Evolutionary conservation across 2,329 filamentous ascomycete genomes (phyloP), one percentile per base, ranked within the genome.

Genomic region (Rhinocladiella similis): DNA sequence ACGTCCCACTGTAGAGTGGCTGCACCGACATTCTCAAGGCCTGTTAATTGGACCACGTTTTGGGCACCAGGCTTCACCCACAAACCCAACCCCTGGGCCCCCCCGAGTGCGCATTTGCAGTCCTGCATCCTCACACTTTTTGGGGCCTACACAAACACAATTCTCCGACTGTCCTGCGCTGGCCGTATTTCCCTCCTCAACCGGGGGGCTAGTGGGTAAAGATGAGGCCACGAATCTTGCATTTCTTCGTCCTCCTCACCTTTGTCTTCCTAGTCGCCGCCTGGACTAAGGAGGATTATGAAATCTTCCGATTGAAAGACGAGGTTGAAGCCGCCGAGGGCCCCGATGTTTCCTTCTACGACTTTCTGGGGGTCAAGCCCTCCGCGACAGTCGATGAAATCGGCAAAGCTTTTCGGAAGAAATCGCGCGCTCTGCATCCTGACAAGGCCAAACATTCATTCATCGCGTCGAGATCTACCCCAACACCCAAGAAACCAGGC

Each of bases 281-380:
- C 46, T 96, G 91, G 90, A 85, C 84, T 55, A 94, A 94, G 75
- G 90, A 96, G 82, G 94, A 99, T 76, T 91, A 95, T 71, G 94
- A 99, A 77, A 97, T 99, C 77, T 99, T 99, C 79, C 89, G 91
- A 67, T 82, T 99, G 61, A 88, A 88, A 69, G 91, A 97, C 76
- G 94, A 97, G 72, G 83, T 99, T 54, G 77, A 83, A 59, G 76
- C 84, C 43, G 79, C 85, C 63, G 90, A 97, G 72, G 91, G 94
- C 56, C 68, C 80, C 50, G 87, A 89, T 61, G 82, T 90, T 58
- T 94, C 90, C 66, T 99, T 99, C 76, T 99, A 99, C 83, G 80
- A 95, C 70, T 94, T 96, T 75, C 80, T 99, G 61, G 91, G 88
- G 68, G 83, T 96, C 63, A 79, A 82, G 49, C 79, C 85, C 57